Evolutionary conservation across 2,329 filamentous ascomycete genomes (phyloP).

Genomic region (Pseudocercospora ulei): DNA sequence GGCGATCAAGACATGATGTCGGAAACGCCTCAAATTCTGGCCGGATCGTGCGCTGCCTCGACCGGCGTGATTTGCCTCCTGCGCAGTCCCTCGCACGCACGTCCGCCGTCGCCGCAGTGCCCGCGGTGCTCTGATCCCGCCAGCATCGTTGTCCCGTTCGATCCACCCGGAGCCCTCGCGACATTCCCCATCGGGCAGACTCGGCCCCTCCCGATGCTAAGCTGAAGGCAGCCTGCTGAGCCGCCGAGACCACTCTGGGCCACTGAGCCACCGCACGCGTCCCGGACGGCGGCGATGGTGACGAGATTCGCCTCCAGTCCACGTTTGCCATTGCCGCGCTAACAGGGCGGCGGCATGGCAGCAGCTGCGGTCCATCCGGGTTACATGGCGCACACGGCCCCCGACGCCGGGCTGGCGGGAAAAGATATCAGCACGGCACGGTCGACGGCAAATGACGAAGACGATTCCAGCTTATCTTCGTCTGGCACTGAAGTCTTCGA

Average conservation of each 20-base stretch:
- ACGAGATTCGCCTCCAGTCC: conserved; percentile 11
- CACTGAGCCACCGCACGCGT: too few species aligned
- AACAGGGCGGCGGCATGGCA: conserved; percentile 15
- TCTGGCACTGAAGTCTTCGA: conserved; percentile 30
- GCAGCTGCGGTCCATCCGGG: conserved; percentile 16
- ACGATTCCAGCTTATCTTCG: conserved; percentile 31
- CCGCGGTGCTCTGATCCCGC: too few species aligned
- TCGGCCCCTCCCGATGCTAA: conserved; percentile 4
- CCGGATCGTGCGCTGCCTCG: too few species aligned
- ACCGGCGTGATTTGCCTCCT: too few species aligned
- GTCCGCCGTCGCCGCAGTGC: too few species aligned
- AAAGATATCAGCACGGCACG: conserved; percentile 18
- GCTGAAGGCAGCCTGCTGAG: conserved; percentile 6
- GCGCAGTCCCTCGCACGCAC: too few species aligned
- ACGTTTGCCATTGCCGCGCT: conserved; percentile 5
- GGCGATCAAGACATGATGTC: too few species aligned
- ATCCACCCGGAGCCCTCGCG: too few species aligned
- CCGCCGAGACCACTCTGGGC: too few species aligned
- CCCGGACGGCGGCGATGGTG: conserved; percentile 19
- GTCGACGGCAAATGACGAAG: conserved; percentile 21
- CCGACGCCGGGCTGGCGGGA: conserved; percentile 12
- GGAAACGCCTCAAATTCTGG: too few species aligned
- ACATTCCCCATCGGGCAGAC: too few species aligned
- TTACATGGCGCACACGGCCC: conserved; percentile 17
- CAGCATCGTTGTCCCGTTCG: conserved; percentile 1